Evolutionary conservation across 768 basidiomycete species (phyloP).

Genomic region (Termitomyces bulborhizus): DNA sequence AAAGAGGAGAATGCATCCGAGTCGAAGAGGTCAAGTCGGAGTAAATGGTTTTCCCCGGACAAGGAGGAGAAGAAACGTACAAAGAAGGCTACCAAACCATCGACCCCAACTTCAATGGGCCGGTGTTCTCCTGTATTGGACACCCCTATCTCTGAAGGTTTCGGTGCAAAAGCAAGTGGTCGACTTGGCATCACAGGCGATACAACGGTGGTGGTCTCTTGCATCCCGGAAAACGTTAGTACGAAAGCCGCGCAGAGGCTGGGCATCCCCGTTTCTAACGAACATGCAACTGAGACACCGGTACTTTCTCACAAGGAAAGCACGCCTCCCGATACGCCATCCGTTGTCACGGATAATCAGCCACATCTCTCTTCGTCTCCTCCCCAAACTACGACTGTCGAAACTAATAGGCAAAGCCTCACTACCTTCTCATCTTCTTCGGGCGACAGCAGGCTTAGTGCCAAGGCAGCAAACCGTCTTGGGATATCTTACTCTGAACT

Average conservation of each 20-base stretch:
- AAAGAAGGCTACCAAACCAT: slow-evolving; percentile 14
- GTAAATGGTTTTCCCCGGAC: slow-evolving; percentile 31
- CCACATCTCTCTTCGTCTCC: neutral
- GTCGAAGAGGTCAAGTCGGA: slow-evolving; percentile 21
- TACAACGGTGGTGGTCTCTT: slow-evolving; percentile 11
- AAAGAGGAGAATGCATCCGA: slow-evolving; percentile 15
- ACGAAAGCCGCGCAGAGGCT: slow-evolving; percentile 32
- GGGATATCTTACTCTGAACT: slow-evolving; percentile 30
- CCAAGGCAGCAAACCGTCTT: slow-evolving; percentile 35
- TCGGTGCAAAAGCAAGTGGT: slow-evolving; percentile 20
- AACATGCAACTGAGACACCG: neutral
- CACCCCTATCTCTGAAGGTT: slow-evolving; percentile 18
- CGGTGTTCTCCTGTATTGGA: slow-evolving; percentile 14
- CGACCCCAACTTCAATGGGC: slow-evolving; percentile 15
- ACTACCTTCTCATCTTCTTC: neutral
- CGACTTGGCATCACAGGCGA: slow-evolving; percentile 21
- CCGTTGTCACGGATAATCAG: neutral
- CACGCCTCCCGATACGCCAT: neutral
- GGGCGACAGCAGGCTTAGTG: slow-evolving; percentile 20
- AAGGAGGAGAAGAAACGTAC: slow-evolving; percentile 24
- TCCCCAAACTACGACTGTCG: neutral
- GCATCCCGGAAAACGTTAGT: slow-evolving; percentile 22
- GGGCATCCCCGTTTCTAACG: slow-evolving; percentile 22
- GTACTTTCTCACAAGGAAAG: neutral
- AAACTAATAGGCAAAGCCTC: neutral